Base-by-base conservation (phyloP, 139 green algal species). In the Desmodesmus armatus region DNA sequence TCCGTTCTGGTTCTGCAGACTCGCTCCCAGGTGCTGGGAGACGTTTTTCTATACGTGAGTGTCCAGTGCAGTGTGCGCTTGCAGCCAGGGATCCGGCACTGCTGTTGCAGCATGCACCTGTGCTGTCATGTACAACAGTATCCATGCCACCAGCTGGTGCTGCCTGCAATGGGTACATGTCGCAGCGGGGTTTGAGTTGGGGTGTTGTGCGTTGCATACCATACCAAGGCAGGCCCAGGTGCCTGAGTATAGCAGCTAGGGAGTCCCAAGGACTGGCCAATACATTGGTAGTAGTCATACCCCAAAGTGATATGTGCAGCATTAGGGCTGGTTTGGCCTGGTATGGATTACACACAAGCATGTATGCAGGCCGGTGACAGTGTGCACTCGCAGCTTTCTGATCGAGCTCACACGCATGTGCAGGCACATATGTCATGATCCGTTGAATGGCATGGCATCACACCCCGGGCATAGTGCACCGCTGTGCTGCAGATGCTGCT, bases 41-140 rank as follows among this genome's bases (percentile, higher is more conserved):
- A 82, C 62, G 76, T 82, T 19, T 72, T 72, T 43, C 19, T 82
- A 31, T 55, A 82, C 37, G 55, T 72, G 55, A 80, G 73, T 5
- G 33, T 21, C 60, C n/a, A n/a, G n/a, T n/a, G n/a, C n/a, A n/a
- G n/a, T n/a, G n/a, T n/a, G n/a, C n/a, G n/a, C n/a, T n/a, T n/a
- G n/a, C n/a, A n/a, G n/a, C n/a, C n/a, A n/a, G n/a, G n/a, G n/a
- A n/a, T n/a, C n/a, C n/a, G n/a, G n/a, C n/a, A n/a, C n/a, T 55
- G 7, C 9, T 55, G 47, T 55, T 55, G 13, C 47, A 55, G 13
- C 47, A 21, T 21, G 13, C 47, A 55, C 13, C 13, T 21, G 47
- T 55, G 47, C 47, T 55, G 47, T 21, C 13, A 13, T 55, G 47
- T 7, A 55, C 47, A 13, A 13, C 47, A 21, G 47, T 13, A 21